Percentiles rank a stretch among this genome's conserved stretches.
These are phyloP conservation scores for Orobanche coerulescens DNA, from an alignment of 257 asterid genomes.

Conservation along the genomic window DNA sequence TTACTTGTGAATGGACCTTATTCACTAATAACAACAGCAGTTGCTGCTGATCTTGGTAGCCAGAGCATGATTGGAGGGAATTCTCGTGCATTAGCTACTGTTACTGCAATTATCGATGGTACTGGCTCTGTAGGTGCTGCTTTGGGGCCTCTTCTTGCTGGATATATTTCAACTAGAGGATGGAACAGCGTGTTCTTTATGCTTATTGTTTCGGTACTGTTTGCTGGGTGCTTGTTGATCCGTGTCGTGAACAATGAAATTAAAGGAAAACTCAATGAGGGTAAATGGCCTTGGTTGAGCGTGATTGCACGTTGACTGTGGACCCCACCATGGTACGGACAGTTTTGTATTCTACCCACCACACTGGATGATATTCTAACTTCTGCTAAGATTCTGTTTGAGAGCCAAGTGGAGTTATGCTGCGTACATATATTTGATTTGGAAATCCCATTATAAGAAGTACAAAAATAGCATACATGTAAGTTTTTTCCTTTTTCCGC, in stretches of 20 bases:
- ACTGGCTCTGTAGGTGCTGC: constrained; percentile 98
- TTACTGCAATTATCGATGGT: constrained; percentile 88
- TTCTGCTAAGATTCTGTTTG: not conserved
- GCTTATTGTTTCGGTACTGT: constrained; percentile 52
- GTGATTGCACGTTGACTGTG: constrained; percentile 16
- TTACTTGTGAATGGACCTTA: constrained; percentile 85
- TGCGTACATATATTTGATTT: constrained; percentile 8
- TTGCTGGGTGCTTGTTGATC: constrained; percentile 54
- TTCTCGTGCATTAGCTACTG: constrained; percentile 84
- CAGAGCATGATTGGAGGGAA: constrained; percentile 54
- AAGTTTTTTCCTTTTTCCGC: not conserved
- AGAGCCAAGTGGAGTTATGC: constrained; percentile 11
- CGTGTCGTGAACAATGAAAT: constrained; percentile 59
- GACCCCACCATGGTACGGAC: constrained; percentile 5
- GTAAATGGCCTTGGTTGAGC: constrained; percentile 67
- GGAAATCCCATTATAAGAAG: not conserved
- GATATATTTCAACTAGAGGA: constrained; percentile 82
- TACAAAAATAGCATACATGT: not conserved
- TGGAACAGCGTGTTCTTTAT: constrained; percentile 82
- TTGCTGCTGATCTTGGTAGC: constrained; percentile 92
- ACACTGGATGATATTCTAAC: not conserved
- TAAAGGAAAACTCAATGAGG: constrained; percentile 48
- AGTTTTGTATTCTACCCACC: constrained; percentile 7
- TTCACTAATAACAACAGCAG: constrained; percentile 86
- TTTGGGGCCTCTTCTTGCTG: constrained; percentile 91